phyloP scores from a whole-genome alignment of 2,329 filamentous ascomycete species.

The Exophiala bonariae region DNA sequence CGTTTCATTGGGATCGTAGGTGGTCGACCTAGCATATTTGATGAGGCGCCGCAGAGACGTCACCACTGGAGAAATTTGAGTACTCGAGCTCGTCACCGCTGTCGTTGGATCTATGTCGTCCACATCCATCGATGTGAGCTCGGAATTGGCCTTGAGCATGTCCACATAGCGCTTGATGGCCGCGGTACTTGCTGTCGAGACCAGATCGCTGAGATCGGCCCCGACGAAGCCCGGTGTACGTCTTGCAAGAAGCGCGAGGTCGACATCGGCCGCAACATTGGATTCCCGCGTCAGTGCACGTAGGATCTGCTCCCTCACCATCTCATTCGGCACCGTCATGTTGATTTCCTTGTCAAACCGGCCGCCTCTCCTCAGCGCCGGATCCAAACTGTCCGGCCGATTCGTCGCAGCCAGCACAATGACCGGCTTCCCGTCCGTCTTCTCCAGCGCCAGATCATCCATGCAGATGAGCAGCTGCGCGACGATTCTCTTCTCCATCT shows the following conservation, averaged over 20 bases:
- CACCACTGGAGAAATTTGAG: neutral
- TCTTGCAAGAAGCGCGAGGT: conserved; percentile 74
- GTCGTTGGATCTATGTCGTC: conserved; percentile 35
- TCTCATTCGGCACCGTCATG: conserved; percentile 80
- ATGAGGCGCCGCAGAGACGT: conserved; percentile 17
- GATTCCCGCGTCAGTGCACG: conserved; percentile 68
- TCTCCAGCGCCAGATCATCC: conserved; percentile 73
- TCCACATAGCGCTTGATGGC: conserved; percentile 63
- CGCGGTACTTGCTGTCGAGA: conserved; percentile 64
- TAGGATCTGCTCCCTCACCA: conserved; percentile 75
- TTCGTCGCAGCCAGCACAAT: conserved; percentile 92
- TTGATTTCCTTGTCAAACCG: conserved; percentile 83
- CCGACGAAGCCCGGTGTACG: conserved; percentile 91
- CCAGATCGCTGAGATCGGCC: conserved; percentile 75
- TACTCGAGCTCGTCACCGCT: neutral
- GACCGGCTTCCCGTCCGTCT: conserved; percentile 73
- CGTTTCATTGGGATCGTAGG: neutral
- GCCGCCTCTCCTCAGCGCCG: conserved; percentile 70
- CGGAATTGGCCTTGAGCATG: conserved; percentile 48
- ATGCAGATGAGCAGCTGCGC: conserved; percentile 82
- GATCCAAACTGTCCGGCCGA: conserved; percentile 80
- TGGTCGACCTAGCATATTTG: conserved; percentile 12
- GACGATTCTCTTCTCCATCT: conserved; percentile 87
- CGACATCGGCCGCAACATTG: conserved; percentile 66
- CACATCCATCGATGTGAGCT: conserved; percentile 53